phyloP scores from a whole-genome alignment of 75 land plant genomes.

The Azolla pinnata region DNA sequence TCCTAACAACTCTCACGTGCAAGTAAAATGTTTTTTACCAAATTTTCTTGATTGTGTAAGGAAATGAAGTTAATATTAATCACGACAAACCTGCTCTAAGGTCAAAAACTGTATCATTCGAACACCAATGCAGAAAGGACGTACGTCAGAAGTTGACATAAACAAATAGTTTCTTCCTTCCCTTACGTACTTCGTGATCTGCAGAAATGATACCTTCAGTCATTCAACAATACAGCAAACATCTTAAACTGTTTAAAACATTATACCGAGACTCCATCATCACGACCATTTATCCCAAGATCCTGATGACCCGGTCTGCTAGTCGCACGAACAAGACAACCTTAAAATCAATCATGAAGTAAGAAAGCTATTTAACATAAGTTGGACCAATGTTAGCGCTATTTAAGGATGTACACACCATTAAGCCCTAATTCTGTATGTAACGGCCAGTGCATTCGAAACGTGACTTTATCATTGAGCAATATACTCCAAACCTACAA shows the following conservation, averaged over 20 bases:
- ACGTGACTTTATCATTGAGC: constrained; percentile 86
- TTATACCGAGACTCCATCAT: constrained; percentile 78
- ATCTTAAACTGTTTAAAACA: not conserved
- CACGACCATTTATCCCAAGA: constrained; percentile 90
- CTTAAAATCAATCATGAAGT: constrained; percentile 24
- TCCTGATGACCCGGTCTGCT: constrained; percentile 81
- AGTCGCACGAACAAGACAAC: constrained; percentile 57
- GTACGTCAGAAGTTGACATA: constrained; percentile 29
- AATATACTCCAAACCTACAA: constrained; percentile 94
- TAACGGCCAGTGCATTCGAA: constrained; percentile 98
- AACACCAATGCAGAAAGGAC: constrained; percentile 31
- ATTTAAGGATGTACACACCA: constrained; percentile 70
- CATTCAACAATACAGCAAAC: not conserved
- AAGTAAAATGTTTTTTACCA: too few species aligned
- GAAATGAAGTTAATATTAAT: too few species aligned
- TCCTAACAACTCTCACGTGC: too few species aligned
- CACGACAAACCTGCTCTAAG: constrained; percentile 24
- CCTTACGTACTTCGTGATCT: constrained; percentile 25
- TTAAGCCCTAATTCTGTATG: constrained; percentile 75
- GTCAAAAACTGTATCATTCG: constrained; percentile 28
- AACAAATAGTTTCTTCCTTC: constrained; percentile 26
- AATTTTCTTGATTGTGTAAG: too few species aligned
- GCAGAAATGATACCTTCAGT: not conserved
- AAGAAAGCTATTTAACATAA: not conserved
- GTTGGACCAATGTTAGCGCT: not conserved